These are phyloP conservation scores for Rutstroemia sp. DNA, from an alignment of 2,329 filamentous ascomycete species.

Conservation along the genomic window DNA sequence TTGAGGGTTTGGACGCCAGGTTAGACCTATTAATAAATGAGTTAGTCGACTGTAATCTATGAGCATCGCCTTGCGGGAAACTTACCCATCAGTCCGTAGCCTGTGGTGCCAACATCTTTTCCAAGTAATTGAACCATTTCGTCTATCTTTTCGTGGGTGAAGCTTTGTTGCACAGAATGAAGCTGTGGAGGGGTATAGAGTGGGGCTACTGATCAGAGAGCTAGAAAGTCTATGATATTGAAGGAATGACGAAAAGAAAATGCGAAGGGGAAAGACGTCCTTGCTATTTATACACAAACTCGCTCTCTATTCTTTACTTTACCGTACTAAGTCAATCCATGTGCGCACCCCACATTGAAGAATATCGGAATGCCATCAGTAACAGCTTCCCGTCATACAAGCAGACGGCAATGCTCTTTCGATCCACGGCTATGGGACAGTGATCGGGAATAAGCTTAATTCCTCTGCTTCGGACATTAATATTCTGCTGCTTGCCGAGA, in stretches of 20 bases:
- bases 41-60: neutral
- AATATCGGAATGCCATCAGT: too few species aligned
- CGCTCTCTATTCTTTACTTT: too few species aligned
- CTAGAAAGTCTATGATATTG: neutral
- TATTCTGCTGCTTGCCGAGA: too few species aligned
- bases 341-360: too few species aligned
- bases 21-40: conserved; percentile 23
- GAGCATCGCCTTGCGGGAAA: neutral
- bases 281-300: neutral
- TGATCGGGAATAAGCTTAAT: too few species aligned
- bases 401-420: too few species aligned
- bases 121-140: conserved; percentile 23
- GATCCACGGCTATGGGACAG: too few species aligned
- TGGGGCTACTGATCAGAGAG: too few species aligned
- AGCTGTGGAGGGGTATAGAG: neutral
- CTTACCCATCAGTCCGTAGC: conserved; percentile 23
- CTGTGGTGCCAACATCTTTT: conserved; percentile 22
- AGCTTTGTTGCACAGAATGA: neutral
- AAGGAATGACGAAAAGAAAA: neutral
- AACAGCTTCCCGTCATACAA: too few species aligned
- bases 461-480: too few species aligned
- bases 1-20: conserved; percentile 27
- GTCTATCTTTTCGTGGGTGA: neutral
- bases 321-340: too few species aligned
- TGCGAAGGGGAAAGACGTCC: neutral